Base-by-base conservation (phyloP, 768 basidiomycete genomes). In the Xerocomellus intermedius region DNA sequence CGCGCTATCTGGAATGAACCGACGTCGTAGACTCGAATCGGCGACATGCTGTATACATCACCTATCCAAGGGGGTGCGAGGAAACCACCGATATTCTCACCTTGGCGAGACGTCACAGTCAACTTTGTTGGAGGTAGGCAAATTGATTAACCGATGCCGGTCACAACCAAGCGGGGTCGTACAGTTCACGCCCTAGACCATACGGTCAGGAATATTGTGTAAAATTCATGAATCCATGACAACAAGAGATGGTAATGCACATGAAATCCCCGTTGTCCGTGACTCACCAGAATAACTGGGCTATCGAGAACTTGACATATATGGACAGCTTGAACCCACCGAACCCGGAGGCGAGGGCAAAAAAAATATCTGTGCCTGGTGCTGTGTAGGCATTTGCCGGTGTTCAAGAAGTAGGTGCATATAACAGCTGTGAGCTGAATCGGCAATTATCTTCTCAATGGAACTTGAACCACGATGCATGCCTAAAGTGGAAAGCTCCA, bases 1-100 rank as follows among this genome's bases (percentile, higher is more conserved):
- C 42, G 26, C 52, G 50, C 42, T 51, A 17, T 33, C 32, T 42
- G 3, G 26, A n/a, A 44, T 16, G 24, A 8, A n/a, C 55, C 57
- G 55, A 55, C 38, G 35, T 46, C 28, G 12, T 30, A 19, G 12
- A 28, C 2, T 54, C 16, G 42, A 37, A 26, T 22, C n/a, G 48
- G 50, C 3, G 33, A 8, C 12, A 50, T 59, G 54, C 60, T 60
- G 63, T 66, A 59, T 22, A 38, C 22, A 36, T 48, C 24, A 47
- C 37, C 30, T 39, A 28, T 39, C 17, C 41, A 19, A 48, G 52
- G 42, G 41, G 52, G 36, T 47, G 21, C 33, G 28, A 56, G 43
- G 55, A 54, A 66, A 56, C 49, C 37, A 47, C 60, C 59, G 62
- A 46, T 35, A 19, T 54, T 51, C 58, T 58, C 36, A 48, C 52